Evolutionary conservation across 345 rosid genomes (phyloP), one percentile per base, ranked within the genome.

Genomic region (Mangifera indica): DNA sequence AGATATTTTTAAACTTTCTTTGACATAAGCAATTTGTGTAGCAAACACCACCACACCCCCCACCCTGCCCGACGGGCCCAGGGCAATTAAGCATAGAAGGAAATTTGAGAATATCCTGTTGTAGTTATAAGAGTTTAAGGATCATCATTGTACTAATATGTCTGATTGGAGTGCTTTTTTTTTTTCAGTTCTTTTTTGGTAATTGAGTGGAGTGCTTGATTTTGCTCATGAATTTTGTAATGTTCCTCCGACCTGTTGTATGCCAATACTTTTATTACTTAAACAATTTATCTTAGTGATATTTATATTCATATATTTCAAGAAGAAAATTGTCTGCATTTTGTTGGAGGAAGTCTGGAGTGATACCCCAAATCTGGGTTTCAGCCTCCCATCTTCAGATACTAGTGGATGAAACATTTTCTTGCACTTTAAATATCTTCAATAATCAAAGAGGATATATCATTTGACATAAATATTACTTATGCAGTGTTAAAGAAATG

Each of bases 401-500:
- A 10, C 26, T 62, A 17, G 12, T 56, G 8, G 18, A 18, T 34
- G 20, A 34, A 10, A 34, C 22, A 22, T 18, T 32, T 15, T n/a
- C 49, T 49, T 62, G 46, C 17, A 15, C 34, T 9, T 5, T 67
- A 9, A 34, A 48, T 71, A 4, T 72, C 21, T 42, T 67, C 12
- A 26, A 59, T 32, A 29, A 45, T 12, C 8, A 55, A 66, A 11
- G 45, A 60, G 62, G 10, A 9, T 66, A 48, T 17, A 25, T 57
- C 22, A 29, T 68, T 46, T 74, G 71, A 70, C 42, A 1, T 66
- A 40, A 22, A 29, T 63, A 48, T 68, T 60, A 61, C 71, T 64
- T 59, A 20, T 83, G 82, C 85, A 92, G 98, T 26, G 73, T 87
- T 75, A 94, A 92, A 88, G 80, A 72, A 56, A 84, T 94, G 98